Base-by-base conservation (phyloP, 192 early-diverging fungal genomes). In the Coemansia sp. region DNA sequence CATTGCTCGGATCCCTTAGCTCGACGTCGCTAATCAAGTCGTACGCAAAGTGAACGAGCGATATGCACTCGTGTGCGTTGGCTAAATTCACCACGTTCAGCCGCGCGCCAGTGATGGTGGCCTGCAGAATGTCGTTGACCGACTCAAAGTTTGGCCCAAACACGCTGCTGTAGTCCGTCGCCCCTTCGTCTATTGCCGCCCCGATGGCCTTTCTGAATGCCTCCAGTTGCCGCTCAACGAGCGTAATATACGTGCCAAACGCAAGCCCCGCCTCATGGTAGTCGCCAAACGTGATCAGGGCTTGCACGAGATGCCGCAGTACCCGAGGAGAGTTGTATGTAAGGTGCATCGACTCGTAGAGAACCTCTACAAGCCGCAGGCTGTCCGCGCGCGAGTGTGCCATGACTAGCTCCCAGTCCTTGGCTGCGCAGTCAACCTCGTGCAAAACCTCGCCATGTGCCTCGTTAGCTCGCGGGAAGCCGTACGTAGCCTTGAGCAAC, bases 211-310 rank as follows among this genome's bases (percentile, higher is more conserved):
- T 73, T 41, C 73, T 62, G 43, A 74, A 62, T 5, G 64, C 53
- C 58, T 78, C 71, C 55, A 85, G 50, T 16, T 83, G 80, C 5
- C 84, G 75, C 37, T 80, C 84, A 18, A 84, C 83, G 70, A 90
- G 69, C 39, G 81, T 66, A 55, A 85, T 62, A 66, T 93, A 93
- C 1, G 90, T 80, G 32, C 75, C 68, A 4, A 93, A 61, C 22
- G 88, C 90, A 62, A 89, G 69, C n/a, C 87, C 82, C 0, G 90
- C 92, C 75, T 93, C 92, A 53, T 89, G 87, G 70, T 87, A 92
- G 61, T 92, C 88, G 41, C 92, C 92, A 6, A 87, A 68, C 22
- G 67, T 65, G 7, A 86, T 67, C n/a, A 91, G 80, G 0, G 86
- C 73, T 40, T 80, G 72, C 61, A 89, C 81, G 8, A 90, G 70